Evolutionary conservation across 2,329 filamentous ascomycete species (phyloP).

Genomic region (Hymenoscyphus infarciens): DNA sequence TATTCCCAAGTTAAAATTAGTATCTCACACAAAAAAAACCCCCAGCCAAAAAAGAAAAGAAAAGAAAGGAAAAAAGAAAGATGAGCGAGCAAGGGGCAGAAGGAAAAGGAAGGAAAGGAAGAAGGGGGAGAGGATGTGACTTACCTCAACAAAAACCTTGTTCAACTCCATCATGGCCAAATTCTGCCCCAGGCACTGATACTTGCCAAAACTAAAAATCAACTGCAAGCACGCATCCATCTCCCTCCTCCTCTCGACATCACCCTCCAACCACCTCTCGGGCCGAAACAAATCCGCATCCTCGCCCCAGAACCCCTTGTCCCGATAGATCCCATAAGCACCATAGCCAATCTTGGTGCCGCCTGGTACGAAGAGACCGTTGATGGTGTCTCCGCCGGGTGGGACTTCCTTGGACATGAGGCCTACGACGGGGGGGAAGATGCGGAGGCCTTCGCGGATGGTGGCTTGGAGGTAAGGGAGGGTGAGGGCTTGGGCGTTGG

Average conservation of each 20-base stretch:
- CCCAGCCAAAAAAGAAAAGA: too few relatives aligned
- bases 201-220: conserved; percentile 44
- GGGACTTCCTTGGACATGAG: conserved; percentile 20
- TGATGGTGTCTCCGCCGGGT: conserved; percentile 14
- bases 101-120: too few relatives aligned
- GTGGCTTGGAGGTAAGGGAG: conserved; percentile 48
- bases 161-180: conserved; percentile 48
- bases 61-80: too few relatives aligned
- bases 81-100: too few relatives aligned
- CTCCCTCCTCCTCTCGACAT: conserved; percentile 15
- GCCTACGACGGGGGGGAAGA: conserved; percentile 42
- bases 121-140: conserved; percentile 9
- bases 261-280: conserved; percentile 45
- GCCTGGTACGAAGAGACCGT: conserved; percentile 15
- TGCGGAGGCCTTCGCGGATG: conserved; percentile 46
- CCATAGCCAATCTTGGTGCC: conserved; percentile 33
- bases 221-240: conserved; percentile 41
- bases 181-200: conserved; percentile 43
- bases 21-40: not conserved
- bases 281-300: conserved; percentile 41
- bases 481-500: not conserved
- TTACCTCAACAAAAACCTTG: conserved; percentile 46
- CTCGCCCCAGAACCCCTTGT: conserved; percentile 28
- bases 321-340: conserved; percentile 37
- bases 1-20: not conserved